phyloP scores from a whole-genome alignment of 805 yeast species.

The Candida broadrunensis region DNA sequence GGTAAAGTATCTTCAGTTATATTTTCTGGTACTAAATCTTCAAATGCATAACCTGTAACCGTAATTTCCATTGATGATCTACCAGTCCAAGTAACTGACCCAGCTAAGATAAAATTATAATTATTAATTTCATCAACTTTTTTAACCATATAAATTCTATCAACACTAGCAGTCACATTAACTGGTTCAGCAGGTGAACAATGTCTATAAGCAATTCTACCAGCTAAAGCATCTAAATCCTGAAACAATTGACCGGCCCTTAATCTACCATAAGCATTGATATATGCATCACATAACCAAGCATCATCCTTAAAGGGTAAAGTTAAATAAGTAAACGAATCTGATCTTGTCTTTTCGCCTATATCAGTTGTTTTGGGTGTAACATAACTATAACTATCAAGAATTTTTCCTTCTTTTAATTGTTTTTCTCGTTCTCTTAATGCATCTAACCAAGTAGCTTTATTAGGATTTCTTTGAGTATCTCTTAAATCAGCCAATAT shows the following conservation, averaged over 20 bases:
- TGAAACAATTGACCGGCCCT: conserved; percentile 92
- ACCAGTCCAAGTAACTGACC: conserved; percentile 94
- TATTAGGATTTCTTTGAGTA: conserved; percentile 38
- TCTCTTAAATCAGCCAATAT: conserved; percentile 60
- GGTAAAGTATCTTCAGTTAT: conserved; percentile 58
- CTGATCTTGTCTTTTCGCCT: conserved; percentile 69
- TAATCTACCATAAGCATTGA: conserved; percentile 86
- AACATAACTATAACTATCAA: conserved; percentile 69
- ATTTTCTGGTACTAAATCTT: conserved; percentile 49
- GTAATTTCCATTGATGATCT: conserved; percentile 93
- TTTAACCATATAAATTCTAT: conserved; percentile 82
- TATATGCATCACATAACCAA: conserved; percentile 81
- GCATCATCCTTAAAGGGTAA: conserved; percentile 84
- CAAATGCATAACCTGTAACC: conserved; percentile 81
- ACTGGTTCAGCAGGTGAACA: conserved; percentile 95
- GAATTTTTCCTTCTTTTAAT: conserved; percentile 65
- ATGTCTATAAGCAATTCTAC: conserved; percentile 88
- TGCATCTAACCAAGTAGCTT: conserved; percentile 86
- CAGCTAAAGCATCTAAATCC: conserved; percentile 91
- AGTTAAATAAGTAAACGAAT: conserved; percentile 66
- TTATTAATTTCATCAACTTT: conserved; percentile 74
- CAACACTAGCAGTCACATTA: conserved; percentile 93
- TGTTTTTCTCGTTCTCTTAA: conserved; percentile 69
- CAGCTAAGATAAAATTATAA: conserved; percentile 79
- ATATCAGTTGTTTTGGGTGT: conserved; percentile 70